Conservation (phyloP, 2,329 filamentous ascomycete species). For the Cladosporium sp. region DNA sequence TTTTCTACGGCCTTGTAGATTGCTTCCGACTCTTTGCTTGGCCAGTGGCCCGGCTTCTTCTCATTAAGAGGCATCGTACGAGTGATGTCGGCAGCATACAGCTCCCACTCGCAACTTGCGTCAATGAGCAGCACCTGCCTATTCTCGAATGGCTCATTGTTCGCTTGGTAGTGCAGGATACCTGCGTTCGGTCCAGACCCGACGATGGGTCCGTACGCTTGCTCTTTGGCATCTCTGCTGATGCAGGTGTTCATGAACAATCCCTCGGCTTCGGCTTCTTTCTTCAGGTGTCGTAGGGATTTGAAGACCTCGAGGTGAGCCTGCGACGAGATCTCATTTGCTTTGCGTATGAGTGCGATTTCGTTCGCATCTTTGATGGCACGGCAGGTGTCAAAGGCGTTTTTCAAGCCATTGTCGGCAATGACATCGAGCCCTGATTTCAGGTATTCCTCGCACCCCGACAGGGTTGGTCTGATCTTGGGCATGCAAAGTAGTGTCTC, state of each 20-base stretch:
- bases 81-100: constrained; percentile 88
- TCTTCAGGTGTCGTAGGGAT: constrained; percentile 58
- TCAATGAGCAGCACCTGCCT: constrained; percentile 78
- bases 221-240: constrained; percentile 65
- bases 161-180: constrained; percentile 81
- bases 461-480: not conserved
- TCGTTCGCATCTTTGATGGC: constrained; percentile 86
- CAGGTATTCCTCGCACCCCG: not conserved
- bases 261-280: constrained; percentile 81
- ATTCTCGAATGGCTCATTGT: constrained; percentile 66
- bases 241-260: constrained; percentile 71
- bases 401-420: not conserved
- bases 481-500: not conserved
- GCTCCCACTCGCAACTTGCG: constrained; percentile 78
- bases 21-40: constrained; percentile 60
- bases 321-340: constrained; percentile 72
- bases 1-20: constrained; percentile 76
- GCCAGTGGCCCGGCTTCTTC: constrained; percentile 54
- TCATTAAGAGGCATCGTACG: constrained; percentile 72
- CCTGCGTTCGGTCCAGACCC: constrained; percentile 78
- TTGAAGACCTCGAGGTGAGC: constrained; percentile 73
- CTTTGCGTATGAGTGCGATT: constrained; percentile 72
- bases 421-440: not conserved
- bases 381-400: constrained; percentile 64
- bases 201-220: constrained; percentile 87